A percentile compares a stretch with the other conserved stretches of the same genome.
These are phyloP conservation scores for Nemania sp. DNA, from an alignment of 2,329 filamentous ascomycete genomes.

Conservation along the genomic window DNA sequence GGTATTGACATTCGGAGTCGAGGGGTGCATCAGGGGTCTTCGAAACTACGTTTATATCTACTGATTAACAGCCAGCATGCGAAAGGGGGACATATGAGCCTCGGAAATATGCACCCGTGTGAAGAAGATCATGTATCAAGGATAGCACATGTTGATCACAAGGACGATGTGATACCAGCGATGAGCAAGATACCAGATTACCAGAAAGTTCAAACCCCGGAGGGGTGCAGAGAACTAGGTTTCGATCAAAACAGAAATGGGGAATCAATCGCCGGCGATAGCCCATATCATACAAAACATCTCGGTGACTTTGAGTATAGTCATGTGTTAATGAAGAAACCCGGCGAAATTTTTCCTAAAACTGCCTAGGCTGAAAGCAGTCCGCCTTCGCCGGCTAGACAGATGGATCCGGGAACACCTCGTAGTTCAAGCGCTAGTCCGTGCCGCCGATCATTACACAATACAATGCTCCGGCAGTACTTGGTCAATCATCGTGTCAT, in stretches of 20 bases:
- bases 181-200: constrained; percentile 2
- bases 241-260: background rate
- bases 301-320: background rate
- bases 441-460: too few species aligned
- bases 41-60: background rate
- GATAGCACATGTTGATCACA: background rate
- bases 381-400: background rate
- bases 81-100: background rate
- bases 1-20: background rate
- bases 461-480: too few species aligned
- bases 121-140: background rate
- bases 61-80: background rate
- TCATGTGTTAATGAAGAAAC: background rate
- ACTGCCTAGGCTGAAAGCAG: background rate
- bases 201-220: background rate
- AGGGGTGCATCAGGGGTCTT: background rate
- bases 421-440: too few species aligned
- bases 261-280: background rate
- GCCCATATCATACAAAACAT: background rate
- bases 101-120: background rate
- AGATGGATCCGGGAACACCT: background rate
- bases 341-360: constrained; percentile 11
- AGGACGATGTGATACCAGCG: background rate
- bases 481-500: too few species aligned
- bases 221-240: background rate